Base-by-base conservation (phyloP, 2,329 filamentous ascomycete genomes). In the Chrysosporium keratinophilum region DNA sequence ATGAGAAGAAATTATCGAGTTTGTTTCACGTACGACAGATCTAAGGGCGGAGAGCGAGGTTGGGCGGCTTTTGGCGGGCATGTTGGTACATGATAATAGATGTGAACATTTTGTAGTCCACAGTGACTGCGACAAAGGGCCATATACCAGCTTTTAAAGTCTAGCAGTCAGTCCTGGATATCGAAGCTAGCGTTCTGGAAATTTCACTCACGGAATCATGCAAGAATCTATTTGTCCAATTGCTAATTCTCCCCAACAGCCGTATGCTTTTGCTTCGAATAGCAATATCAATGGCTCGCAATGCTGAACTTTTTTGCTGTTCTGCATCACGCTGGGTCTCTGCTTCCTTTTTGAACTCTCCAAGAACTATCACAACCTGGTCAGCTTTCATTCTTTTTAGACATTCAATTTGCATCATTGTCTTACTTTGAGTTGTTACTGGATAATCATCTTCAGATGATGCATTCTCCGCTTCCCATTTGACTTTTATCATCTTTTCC, bases 171-270 rank as follows among this genome's bases (percentile, higher is more conserved):
- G 20, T 43, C 15, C 17, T 23, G 23, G 6, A 7, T 23, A 48
- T 35, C 17, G 23, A 11, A 28, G 4, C 20, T 6, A 19, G 17
- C 5, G 39, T 9, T 14, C 3, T 40, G 4, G 15, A 19, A 15
- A 34, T 7, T 5, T 33, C 10, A 52, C 56, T 56, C 33, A 57
- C 56, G 5, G 56, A 43, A 49, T 58, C 56, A 10, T 47, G 50
- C 23, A 56, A n/a, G 33, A 54, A 58, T 34, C 56, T 41, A 37
- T 9, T 7, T 12, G 54, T 46, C 56, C 56, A 58, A 5, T 15
- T 34, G 12, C 37, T 40, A 15, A 56, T 50, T 2, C 52, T 34
- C 9, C 45, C 39, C n/a, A 58, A 33, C 17, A 58, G n/a, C 7
- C 15, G 20, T 37, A 54, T 37, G 20, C 28, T 47, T 20, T 46